Base-by-base conservation (phyloP, 2,329 filamentous ascomycete species). In the Venturia pyrina region DNA sequence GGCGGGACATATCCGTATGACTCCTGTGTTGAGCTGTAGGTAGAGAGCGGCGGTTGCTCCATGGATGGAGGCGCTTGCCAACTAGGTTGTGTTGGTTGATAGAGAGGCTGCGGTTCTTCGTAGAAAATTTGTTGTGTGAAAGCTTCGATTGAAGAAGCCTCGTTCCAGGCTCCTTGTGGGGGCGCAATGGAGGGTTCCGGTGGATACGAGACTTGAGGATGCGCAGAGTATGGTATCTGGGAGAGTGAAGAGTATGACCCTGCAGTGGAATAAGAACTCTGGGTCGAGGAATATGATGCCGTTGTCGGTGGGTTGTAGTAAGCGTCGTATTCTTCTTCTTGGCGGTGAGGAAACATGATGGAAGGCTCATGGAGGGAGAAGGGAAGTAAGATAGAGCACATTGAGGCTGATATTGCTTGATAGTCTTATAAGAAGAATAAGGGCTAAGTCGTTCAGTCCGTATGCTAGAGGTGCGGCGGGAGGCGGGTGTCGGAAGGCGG, bases 41-140 rank as follows among this genome's bases (percentile, higher is more conserved):
- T 21, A 15, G 53, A 17, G 7, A 53, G 21, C 4, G 34, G 50
- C 32, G 62, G 50, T 28, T 32, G 46, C 7, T 48, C n/a, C 43
- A 50, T 24, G 17, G 62, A 4, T 24, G 62, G 6, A 15, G 40
- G 21, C 3, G 62, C 28, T 40, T 44, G 62, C 62, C 43, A 48
- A 44, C 28, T 34, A 53, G 46, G 1, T 10, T 15, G 41, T 40
- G 62, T 15, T 50, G 43, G 44, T 46, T 41, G 62, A n/a, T 64
- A 64, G 13, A 64, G 15, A 6, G 62, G 32, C 24, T 64, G 44
- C n/a, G 62, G 62, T 40, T 64, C 62, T 37, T 64, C 62, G 19
- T 34, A 64, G 24, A 64, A 64, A 32, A 40, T 64, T 4, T 44
- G 41, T 40, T 64, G 40, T 19, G 60, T 43, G 40, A 62, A 62